Conservation (phyloP, 306 rosid genomes). For the cucumber (Cucumis sativus) region DNA sequence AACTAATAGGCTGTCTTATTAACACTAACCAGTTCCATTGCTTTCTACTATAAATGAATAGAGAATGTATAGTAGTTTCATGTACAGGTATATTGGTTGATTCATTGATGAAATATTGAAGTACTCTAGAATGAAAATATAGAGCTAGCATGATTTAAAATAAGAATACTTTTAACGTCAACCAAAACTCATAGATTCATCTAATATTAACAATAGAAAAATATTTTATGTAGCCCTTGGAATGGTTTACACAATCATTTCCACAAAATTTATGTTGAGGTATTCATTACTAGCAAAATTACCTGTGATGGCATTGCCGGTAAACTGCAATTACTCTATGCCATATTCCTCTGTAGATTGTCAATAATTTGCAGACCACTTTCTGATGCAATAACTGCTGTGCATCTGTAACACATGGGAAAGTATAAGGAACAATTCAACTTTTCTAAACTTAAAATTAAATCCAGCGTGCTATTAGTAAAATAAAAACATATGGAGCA, state of each 20-base stretch:
- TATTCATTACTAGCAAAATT: background rate
- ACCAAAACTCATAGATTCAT: background rate
- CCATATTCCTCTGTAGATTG: conserved; percentile 19
- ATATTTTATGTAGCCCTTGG: background rate
- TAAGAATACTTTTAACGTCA: background rate
- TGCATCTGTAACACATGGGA: conserved; percentile 19
- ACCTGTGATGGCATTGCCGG: background rate
- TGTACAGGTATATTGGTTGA: background rate
- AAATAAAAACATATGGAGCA: background rate
- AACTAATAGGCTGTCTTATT: too few species aligned
- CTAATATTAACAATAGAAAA: background rate
- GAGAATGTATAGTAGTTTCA: background rate
- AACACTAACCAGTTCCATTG: background rate
- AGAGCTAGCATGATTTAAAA: background rate
- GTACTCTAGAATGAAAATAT: background rate
- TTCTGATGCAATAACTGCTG: conserved; percentile 28
- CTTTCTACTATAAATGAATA: background rate
- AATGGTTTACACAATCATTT: background rate
- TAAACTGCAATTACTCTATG: conserved; percentile 5
- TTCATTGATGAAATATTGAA: background rate
- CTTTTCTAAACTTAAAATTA: background rate
- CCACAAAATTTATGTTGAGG: background rate
- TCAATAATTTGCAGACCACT: conserved; percentile 19
- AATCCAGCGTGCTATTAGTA: background rate
- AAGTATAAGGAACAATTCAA: background rate